Conservation (phyloP, 805 yeast species). For the Hanseniaspora osmophila region DNA sequence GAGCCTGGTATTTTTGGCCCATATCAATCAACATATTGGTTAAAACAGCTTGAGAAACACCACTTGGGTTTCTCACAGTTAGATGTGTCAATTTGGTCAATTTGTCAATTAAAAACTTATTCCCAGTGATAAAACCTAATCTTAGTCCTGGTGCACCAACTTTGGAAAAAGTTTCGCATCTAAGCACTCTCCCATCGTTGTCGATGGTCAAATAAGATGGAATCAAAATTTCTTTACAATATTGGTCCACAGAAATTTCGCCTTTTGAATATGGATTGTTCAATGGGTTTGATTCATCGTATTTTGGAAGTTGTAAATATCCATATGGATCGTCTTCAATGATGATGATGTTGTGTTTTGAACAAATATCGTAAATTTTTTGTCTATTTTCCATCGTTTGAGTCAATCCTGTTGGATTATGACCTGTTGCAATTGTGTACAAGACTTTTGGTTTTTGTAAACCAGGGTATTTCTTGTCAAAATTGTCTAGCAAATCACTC, state of each 20-base stretch:
- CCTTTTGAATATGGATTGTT: constrained; percentile 22
- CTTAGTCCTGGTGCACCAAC: constrained; percentile 56
- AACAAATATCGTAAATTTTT: constrained; percentile 38
- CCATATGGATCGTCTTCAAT: constrained; percentile 65
- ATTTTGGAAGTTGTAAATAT: constrained; percentile 36
- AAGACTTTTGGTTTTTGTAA: constrained; percentile 43
- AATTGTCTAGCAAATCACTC: constrained; percentile 37
- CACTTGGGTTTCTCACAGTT: constrained; percentile 27
- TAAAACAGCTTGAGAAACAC: constrained; percentile 41
- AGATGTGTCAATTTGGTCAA: too few species aligned
- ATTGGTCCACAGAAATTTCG: constrained; percentile 27
- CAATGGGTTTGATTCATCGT: constrained; percentile 15
- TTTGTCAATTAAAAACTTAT: constrained; percentile 26
- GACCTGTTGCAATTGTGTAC: constrained; percentile 58
- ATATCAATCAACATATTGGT: constrained; percentile 34
- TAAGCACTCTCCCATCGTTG: constrained; percentile 45
- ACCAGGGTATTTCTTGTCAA: constrained; percentile 37
- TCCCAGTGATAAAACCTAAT: constrained; percentile 44
- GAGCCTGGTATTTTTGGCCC: constrained; percentile 14
- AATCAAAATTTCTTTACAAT: constrained; percentile 30
- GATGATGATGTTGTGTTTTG: constrained; percentile 40
- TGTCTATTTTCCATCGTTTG: constrained; percentile 34
- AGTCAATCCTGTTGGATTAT: constrained; percentile 54
- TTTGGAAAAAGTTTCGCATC: constrained; percentile 53
- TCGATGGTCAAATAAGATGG: constrained; percentile 41